A percentile compares a stretch with the other conserved stretches of the same genome.
phyloP scores from a whole-genome alignment of 2,329 filamentous ascomycete species.

The Monosporascus sp. region DNA sequence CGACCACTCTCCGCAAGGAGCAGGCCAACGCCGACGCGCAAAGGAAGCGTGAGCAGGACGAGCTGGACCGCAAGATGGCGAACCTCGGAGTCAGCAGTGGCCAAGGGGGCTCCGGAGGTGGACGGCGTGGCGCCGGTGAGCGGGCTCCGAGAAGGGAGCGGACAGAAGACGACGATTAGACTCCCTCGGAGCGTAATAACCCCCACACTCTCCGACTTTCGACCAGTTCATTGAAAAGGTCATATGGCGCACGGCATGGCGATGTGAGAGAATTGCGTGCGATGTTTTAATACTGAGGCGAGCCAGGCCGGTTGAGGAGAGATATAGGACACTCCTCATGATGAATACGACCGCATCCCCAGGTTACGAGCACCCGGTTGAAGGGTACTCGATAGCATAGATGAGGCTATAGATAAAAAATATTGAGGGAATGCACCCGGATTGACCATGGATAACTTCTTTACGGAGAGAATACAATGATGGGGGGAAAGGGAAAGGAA shows the following conservation, averaged over 20 bases:
- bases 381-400: too few species aligned
- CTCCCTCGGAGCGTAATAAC: background rate
- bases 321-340: background rate
- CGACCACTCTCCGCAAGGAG: conserved; percentile 73
- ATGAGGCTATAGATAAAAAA: too few species aligned
- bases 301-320: background rate
- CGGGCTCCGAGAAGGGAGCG: conserved; percentile 37
- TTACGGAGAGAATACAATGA: too few species aligned
- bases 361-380: background rate
- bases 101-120: conserved; percentile 29
- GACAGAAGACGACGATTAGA: conserved; percentile 54
- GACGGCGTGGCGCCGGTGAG: conserved; percentile 22
- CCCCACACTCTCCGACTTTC: conserved; percentile 16
- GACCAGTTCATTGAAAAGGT: conserved; percentile 20
- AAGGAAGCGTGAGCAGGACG: conserved; percentile 71
- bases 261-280: conserved; percentile 14
- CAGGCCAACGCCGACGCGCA: conserved; percentile 72
- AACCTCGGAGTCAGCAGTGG: conserved; percentile 33
- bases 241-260: conserved; percentile 23
- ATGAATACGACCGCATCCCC: background rate
- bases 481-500: too few species aligned
- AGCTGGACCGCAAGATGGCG: conserved; percentile 62
- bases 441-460: too few species aligned
- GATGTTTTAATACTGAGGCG: background rate
- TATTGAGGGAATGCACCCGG: too few species aligned